A percentile compares a stretch with the other conserved stretches of the same genome.
These are phyloP conservation scores for Ammopiptanthus mongolicus DNA, from an alignment of 306 rosid genomes.

Conservation along the genomic window DNA sequence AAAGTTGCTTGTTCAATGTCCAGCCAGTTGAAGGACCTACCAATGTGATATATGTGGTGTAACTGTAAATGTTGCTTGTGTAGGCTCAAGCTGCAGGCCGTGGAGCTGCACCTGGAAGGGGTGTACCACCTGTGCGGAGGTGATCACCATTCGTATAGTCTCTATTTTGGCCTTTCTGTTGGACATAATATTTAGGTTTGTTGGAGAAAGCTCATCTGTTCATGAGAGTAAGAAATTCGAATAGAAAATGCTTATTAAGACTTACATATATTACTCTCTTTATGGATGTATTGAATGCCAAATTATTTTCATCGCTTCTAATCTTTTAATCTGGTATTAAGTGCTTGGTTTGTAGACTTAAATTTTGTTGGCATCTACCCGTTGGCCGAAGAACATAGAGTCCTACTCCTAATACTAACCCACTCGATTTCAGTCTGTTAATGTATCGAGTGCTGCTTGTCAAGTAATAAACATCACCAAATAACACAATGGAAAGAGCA, in stretches of 20 bases:
- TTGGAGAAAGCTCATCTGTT: slow-evolving; percentile 24
- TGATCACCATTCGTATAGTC: slow-evolving; percentile 32
- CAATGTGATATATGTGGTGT: not conserved
- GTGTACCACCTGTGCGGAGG: slow-evolving; percentile 86
- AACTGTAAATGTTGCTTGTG: slow-evolving; percentile 12
- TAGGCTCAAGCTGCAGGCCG: slow-evolving; percentile 99
- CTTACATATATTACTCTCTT: not conserved
- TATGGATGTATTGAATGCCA: slow-evolving; percentile 1
- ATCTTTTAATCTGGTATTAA: not conserved
- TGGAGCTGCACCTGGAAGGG: slow-evolving; percentile 85
- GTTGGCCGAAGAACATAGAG: not conserved
- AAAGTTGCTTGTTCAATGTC: not conserved
- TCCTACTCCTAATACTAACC: no score
- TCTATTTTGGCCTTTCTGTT: not conserved
- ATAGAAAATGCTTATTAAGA: slow-evolving; percentile 15
- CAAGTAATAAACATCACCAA: no score
- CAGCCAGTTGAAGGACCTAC: not conserved
- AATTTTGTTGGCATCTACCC: not conserved
- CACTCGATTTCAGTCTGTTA: no score
- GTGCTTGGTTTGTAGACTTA: not conserved
- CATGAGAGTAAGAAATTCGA: slow-evolving; percentile 19
- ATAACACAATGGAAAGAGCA: no score
- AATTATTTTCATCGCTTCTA: not conserved
- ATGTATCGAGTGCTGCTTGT: no score
- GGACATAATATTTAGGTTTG: slow-evolving; percentile 20